Base-by-base conservation (phyloP, 257 asterid species). In the Jaltomata sinuosa region DNA sequence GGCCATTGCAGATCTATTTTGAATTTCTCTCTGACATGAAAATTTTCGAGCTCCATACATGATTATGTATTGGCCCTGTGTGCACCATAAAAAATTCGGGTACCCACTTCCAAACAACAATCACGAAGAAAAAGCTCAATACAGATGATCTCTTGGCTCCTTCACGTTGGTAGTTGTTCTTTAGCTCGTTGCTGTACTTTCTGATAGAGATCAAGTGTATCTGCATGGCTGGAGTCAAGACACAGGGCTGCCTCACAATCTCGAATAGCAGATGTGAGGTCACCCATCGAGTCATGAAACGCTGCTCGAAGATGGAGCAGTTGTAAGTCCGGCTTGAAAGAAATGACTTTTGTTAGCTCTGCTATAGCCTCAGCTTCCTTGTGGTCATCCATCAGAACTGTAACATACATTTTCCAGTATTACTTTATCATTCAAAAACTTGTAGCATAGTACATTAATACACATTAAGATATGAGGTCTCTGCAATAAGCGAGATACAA, bases 231-330 rank as follows among this genome's bases (percentile, higher is more conserved):
- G 25, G 97, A 97, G 82, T 93, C 98, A 31, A 96, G 97, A 84
- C 97, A 93, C 12, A 96, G 94, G n/a, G 93, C 97, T 21, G 98
- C 99, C 89, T 94, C 94, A 83, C 97, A 94, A 90, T 96, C 99
- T 52, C 86, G 89, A 38, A 94, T 65, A n/a, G 98, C 89, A 38
- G 94, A 92, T 32, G 83, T 45, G 49, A 52, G 69, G 78, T 96
- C 93, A 32, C 98, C 94, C 85, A 93, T 87, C 21, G 98, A 93
- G 67, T 96, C 99, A 25, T 92, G 91, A 89, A 96, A 96, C 18
- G 98, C 98, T 87, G 99, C 97, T 84, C 98, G 94, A 52, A 96
- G 97, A 88, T 94, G 97, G 85, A 96, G 98, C 80, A 94, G 88
- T 86, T 93, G 98, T 50, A 92, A 88, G 82, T 96, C 99, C 2